Evolutionary conservation across 2,329 filamentous ascomycete species (phyloP).

Genomic region (Diaporthe capsici): DNA sequence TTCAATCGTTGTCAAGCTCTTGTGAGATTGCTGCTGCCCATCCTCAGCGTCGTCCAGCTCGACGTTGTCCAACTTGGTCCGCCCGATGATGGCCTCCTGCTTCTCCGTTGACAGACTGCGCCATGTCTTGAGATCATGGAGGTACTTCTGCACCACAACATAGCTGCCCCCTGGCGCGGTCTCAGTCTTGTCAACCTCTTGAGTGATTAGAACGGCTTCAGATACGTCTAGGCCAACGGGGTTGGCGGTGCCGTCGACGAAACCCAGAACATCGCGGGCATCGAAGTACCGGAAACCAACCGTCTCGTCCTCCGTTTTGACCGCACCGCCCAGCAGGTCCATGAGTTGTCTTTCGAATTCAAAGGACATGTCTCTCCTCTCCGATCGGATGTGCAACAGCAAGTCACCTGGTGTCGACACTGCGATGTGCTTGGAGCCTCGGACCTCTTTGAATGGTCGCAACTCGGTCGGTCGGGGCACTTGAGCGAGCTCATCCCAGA

Average conservation of each 20-base stretch:
- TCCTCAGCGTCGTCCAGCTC: conserved; percentile 3
- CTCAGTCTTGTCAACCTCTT: not conserved
- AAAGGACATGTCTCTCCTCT: conserved; percentile 17
- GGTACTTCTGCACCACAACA: not conserved
- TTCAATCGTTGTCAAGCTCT: not conserved
- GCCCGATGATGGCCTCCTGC: conserved; percentile 17
- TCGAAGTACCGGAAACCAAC: conserved; percentile 2
- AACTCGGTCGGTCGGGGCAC: not conserved
- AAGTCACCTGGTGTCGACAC: conserved; percentile 11
- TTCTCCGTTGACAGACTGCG: conserved; percentile 3
- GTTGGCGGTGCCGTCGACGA: conserved; percentile 4
- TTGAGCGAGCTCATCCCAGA: not conserved
- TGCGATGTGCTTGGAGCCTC: conserved; percentile 3
- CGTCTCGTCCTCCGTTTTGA: not conserved
- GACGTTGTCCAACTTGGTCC: not conserved
- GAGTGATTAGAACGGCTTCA: not conserved
- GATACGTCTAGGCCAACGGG: not conserved
- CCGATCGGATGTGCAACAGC: conserved; percentile 4
- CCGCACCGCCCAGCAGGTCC: not conserved
- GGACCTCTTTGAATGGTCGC: not conserved
- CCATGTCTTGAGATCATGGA: conserved; percentile 2
- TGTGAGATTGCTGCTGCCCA: not conserved
- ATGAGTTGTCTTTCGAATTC: conserved; percentile 12
- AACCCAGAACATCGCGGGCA: not conserved
- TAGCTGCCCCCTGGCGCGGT: not conserved